phyloP scores from a whole-genome alignment of 768 basidiomycete genomes.

The Megacollybia marginata region DNA sequence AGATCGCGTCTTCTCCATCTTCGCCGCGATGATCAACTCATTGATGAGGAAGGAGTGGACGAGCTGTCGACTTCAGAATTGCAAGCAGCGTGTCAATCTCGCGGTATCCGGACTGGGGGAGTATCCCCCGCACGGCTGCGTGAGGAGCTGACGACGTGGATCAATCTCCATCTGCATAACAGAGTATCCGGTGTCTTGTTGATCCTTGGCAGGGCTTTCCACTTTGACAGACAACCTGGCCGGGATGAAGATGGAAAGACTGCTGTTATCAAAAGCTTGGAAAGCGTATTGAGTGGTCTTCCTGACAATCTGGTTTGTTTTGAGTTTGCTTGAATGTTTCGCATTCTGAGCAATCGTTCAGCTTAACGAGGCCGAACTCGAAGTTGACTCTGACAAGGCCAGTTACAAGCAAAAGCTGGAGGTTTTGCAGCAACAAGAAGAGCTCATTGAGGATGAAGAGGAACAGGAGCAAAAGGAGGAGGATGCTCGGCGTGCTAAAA shows the following conservation, averaged over 20 bases:
- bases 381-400: slow-evolving; percentile 89
- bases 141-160: slow-evolving; percentile 90
- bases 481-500: slow-evolving; percentile 79
- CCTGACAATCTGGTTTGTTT: slow-evolving; percentile 81
- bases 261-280: slow-evolving; percentile 71
- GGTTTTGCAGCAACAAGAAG: slow-evolving; percentile 95
- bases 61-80: slow-evolving; percentile 87
- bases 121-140: slow-evolving; percentile 83
- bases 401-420: slow-evolving; percentile 98
- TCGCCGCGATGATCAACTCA: slow-evolving; percentile 89
- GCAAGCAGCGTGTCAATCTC: slow-evolving; percentile 87
- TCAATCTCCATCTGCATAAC: slow-evolving; percentile 82
- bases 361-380: slow-evolving; percentile 96
- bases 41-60: slow-evolving; percentile 84
- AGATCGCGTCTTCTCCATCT: slow-evolving; percentile 76
- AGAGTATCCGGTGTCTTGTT: slow-evolving; percentile 91
- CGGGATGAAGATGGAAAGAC: slow-evolving; percentile 80
- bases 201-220: slow-evolving; percentile 90
- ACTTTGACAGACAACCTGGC: slow-evolving; percentile 74
- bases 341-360: slow-evolving; percentile 21
- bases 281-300: slow-evolving; percentile 83
- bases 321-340: background rate
- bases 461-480: slow-evolving; percentile 97
- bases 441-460: slow-evolving; percentile 98
- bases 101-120: slow-evolving; percentile 86